Conservation (phyloP, 257 asterid species). For the Solanum appendiculatum region DNA sequence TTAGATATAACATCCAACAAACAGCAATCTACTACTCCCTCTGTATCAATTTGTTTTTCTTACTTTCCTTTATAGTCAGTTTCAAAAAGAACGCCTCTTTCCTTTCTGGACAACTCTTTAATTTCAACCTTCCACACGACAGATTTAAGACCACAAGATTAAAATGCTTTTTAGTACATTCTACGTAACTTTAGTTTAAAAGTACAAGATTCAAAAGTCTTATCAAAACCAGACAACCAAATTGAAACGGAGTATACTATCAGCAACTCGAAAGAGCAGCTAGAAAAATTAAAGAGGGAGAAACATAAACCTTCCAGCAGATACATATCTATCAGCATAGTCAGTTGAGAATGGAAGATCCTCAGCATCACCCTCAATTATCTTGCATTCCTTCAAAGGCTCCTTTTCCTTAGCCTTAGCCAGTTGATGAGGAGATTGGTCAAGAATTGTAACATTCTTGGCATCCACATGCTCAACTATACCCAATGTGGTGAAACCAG, state of each 20-base stretch:
- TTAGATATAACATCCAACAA: neutral
- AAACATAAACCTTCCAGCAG: slow-evolving; percentile 76
- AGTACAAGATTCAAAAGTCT: neutral
- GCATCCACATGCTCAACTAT: slow-evolving; percentile 84
- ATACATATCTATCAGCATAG: slow-evolving; percentile 66
- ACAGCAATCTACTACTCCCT: neutral
- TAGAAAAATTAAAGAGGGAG: neutral
- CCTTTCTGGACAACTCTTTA: neutral
- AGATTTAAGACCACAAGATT: neutral
- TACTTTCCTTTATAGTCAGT: neutral
- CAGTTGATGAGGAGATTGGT: slow-evolving; percentile 97
- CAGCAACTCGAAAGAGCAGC: neutral
- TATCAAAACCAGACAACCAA: neutral
- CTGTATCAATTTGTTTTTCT: neutral
- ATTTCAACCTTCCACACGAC: neutral
- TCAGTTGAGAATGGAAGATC: slow-evolving; percentile 85
- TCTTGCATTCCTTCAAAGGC: slow-evolving; percentile 78
- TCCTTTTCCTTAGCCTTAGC: slow-evolving; percentile 88
- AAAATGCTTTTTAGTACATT: neutral
- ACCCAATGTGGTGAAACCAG: slow-evolving; percentile 92
- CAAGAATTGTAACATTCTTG: slow-evolving; percentile 92
- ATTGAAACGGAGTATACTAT: neutral
- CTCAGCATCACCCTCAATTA: slow-evolving; percentile 94
- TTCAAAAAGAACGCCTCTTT: neutral
- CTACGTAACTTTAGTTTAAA: neutral